Conservation (phyloP, 2,329 filamentous ascomycete genomes). For the Ceratocystis ficicola region DNA sequence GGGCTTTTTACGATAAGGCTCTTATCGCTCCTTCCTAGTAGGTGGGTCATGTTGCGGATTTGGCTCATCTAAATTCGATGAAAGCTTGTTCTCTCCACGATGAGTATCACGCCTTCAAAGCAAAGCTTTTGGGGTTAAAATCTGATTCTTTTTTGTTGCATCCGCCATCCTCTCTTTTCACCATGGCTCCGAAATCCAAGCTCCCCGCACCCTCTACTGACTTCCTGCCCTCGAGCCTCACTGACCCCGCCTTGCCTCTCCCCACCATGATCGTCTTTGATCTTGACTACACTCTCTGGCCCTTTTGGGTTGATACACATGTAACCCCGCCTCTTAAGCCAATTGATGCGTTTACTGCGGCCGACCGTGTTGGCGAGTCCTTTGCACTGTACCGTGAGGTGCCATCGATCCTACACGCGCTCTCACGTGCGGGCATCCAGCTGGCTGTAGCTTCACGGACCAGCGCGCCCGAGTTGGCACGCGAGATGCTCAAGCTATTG, state of each 20-base stretch:
- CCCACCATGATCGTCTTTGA: conserved; percentile 85
- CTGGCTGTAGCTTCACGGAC: conserved; percentile 74
- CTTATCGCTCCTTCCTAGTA: background rate
- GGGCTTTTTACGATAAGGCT: background rate
- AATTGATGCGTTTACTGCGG: conserved; percentile 33
- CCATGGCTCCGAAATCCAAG: conserved; percentile 24
- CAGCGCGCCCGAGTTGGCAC: conserved; percentile 62
- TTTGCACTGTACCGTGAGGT: conserved; percentile 62
- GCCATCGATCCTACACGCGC: conserved; percentile 52
- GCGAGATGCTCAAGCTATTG: conserved; percentile 67
- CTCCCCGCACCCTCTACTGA: conserved; percentile 23
- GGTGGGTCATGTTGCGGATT: background rate
- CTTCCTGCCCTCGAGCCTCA: conserved; percentile 34
- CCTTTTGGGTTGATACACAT: conserved; percentile 95
- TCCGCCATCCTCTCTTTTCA: background rate
- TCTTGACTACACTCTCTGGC: conserved; percentile 97
- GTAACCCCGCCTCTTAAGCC: conserved; percentile 58
- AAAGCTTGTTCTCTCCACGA: background rate
- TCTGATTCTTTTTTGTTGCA: too few relatives aligned
- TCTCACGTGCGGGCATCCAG: conserved; percentile 36
- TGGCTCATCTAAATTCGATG: background rate
- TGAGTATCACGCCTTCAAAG: background rate
- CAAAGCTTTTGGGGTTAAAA: too few relatives aligned
- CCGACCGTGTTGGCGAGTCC: conserved; percentile 49
- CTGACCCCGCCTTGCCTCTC: conserved; percentile 49